These are phyloP conservation scores for Sporodiniella umbellata DNA, from an alignment of 371 early-diverging fungal species.

Conservation along the genomic window DNA sequence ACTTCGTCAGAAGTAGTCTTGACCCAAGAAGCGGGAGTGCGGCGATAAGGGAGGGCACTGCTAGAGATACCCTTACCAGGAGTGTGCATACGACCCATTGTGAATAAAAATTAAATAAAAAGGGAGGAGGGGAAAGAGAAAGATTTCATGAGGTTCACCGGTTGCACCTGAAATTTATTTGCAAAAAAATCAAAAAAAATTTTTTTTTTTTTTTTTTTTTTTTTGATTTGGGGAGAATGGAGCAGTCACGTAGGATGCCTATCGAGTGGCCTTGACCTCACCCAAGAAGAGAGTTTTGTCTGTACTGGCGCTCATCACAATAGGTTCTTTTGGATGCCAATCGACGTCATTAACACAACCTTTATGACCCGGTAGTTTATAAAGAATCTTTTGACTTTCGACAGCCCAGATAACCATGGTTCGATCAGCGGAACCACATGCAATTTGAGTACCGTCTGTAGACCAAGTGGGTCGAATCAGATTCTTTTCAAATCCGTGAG, in stretches of 20 bases:
- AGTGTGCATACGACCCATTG: constrained; percentile 72
- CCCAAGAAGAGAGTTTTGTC: constrained; percentile 89
- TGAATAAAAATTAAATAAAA: constrained; percentile 17
- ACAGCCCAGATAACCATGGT: constrained; percentile 95
- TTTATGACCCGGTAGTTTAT: constrained; percentile 97
- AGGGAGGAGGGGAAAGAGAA: constrained; percentile 22
- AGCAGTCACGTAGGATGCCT: constrained; percentile 1
- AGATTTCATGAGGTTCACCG: too few species aligned
- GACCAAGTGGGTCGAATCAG: constrained; percentile 88
- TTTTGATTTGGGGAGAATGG: too few species aligned
- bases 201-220: not conserved
- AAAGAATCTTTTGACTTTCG: constrained; percentile 76
- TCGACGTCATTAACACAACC: constrained; percentile 95
- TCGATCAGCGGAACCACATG: constrained; percentile 92
- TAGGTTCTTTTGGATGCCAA: constrained; percentile 90
- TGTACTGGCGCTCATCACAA: constrained; percentile 81
- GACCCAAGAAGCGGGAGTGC: constrained; percentile 97
- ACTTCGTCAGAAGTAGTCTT: constrained; percentile 96
- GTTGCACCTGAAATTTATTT: too few species aligned
- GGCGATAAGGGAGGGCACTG: constrained; percentile 99
- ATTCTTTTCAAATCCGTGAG: constrained; percentile 93
- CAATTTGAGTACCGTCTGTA: constrained; percentile 86
- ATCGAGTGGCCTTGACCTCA: constrained; percentile 60
- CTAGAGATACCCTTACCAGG: constrained; percentile 98
- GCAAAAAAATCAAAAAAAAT: not conserved